Evolutionary conservation across 495 filamentous ascomycete genomes (phyloP).

Genomic region (Penicillium canescens): DNA sequence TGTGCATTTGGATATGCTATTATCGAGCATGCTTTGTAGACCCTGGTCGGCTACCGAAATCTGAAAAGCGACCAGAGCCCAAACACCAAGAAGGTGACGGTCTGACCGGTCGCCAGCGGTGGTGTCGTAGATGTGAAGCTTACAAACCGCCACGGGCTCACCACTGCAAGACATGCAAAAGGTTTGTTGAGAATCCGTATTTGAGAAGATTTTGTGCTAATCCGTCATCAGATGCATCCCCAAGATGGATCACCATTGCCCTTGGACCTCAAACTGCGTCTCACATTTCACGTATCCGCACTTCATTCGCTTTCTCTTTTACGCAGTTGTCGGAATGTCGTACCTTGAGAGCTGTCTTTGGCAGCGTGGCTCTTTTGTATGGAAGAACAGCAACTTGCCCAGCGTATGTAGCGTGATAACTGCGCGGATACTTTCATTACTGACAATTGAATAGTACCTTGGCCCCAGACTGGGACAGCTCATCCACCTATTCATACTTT

Average conservation of each 20-base stretch:
- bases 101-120: constrained; percentile 46
- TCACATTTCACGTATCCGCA: constrained; percentile 87
- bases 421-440: not conserved
- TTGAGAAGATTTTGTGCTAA: not conserved
- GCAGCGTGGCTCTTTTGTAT: constrained; percentile 61
- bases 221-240: constrained; percentile 69
- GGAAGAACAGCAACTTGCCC: constrained; percentile 65
- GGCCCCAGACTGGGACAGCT: constrained; percentile 69
- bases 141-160: constrained; percentile 86
- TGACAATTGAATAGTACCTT: constrained; percentile 58
- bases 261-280: constrained; percentile 93
- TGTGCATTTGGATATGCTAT: constrained; percentile 79
- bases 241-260: constrained; percentile 99
- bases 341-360: constrained; percentile 62
- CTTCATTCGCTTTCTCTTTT: constrained; percentile 86
- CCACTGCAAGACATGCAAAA: constrained; percentile 85
- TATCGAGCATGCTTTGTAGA: constrained; percentile 73
- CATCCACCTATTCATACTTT: constrained; percentile 63
- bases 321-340: constrained; percentile 66
- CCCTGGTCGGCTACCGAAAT: constrained; percentile 58
- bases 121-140: constrained; percentile 85
- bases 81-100: constrained; percentile 27
- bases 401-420: constrained; percentile 46
- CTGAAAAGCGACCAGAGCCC: constrained; percentile 23
- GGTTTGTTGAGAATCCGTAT: constrained; percentile 37